These are phyloP conservation scores for Fusarium newnesense DNA, from an alignment of 2,329 filamentous ascomycete genomes.

Conservation along the genomic window DNA sequence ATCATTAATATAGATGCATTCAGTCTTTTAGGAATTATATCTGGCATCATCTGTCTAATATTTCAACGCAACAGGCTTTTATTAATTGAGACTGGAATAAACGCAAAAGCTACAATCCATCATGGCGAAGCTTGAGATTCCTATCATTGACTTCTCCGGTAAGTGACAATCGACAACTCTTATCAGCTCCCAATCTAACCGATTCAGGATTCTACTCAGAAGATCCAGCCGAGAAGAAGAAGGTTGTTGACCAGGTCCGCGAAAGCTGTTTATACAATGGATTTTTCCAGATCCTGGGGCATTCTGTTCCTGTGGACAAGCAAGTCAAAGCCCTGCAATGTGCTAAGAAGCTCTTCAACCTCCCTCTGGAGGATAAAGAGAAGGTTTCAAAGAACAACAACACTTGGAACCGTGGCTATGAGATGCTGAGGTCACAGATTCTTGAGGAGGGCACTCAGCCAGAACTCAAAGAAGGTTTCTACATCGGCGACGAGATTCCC, in stretches of 20 bases:
- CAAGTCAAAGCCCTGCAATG: background rate
- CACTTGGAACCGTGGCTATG: conserved; percentile 60
- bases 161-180: rapidly evolving
- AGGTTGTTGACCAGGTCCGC: background rate
- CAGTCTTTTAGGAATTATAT: background rate
- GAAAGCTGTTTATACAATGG: conserved; percentile 3
- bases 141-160: conserved; percentile 3
- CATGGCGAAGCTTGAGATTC: conserved; percentile 5
- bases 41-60: background rate
- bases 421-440: conserved; percentile 57
- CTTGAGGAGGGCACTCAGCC: conserved; percentile 56
- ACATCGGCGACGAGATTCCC: conserved; percentile 53
- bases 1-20: background rate
- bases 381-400: conserved; percentile 52
- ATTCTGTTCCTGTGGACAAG: background rate
- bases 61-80: background rate
- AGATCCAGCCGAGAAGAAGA: background rate
- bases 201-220: background rate
- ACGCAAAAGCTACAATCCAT: background rate
- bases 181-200: background rate
- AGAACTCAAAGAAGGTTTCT: conserved; percentile 58
- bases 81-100: background rate
- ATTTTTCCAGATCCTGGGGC: conserved; percentile 2
- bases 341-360: conserved; percentile 46
- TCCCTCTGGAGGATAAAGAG: conserved; percentile 58